Conservation (phyloP, 2,329 filamentous ascomycete species). For the Leptographium procerum region DNA sequence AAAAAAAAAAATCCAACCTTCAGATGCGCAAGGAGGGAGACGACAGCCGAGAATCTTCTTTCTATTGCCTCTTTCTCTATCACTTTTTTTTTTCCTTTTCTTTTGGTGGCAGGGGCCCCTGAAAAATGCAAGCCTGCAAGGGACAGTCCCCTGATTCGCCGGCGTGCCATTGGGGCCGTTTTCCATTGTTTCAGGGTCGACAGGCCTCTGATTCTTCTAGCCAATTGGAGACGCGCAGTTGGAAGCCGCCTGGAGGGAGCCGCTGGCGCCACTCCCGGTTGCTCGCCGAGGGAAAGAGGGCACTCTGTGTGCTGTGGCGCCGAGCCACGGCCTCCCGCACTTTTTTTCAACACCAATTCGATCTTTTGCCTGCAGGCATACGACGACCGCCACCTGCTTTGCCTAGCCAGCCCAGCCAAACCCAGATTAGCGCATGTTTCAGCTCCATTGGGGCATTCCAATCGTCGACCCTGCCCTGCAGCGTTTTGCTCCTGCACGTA, state of each 20-base stretch:
- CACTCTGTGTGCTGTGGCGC: background rate
- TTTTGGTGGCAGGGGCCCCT: background rate
- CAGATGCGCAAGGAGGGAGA: background rate
- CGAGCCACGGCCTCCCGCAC: background rate
- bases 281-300: background rate
- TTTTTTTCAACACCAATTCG: no score
- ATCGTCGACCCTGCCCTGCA: no score
- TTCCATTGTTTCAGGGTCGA: slow-evolving; percentile 8
- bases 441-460: background rate
- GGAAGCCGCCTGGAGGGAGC: background rate
- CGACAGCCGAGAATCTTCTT: background rate
- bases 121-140: background rate
- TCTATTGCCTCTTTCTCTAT: no score
- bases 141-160: slow-evolving; percentile 3
- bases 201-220: background rate
- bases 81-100: no score
- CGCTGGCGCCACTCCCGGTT: background rate
- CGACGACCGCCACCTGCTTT: background rate
- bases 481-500: background rate
- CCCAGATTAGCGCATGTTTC: background rate
- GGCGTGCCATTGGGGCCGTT: background rate
- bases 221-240: background rate
- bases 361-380: background rate
- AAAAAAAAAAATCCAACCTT: no score
- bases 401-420: background rate